These are phyloP conservation scores for Phytophthora syringae DNA, from an alignment of 352 stramenopile genomes.

Conservation along the genomic window DNA sequence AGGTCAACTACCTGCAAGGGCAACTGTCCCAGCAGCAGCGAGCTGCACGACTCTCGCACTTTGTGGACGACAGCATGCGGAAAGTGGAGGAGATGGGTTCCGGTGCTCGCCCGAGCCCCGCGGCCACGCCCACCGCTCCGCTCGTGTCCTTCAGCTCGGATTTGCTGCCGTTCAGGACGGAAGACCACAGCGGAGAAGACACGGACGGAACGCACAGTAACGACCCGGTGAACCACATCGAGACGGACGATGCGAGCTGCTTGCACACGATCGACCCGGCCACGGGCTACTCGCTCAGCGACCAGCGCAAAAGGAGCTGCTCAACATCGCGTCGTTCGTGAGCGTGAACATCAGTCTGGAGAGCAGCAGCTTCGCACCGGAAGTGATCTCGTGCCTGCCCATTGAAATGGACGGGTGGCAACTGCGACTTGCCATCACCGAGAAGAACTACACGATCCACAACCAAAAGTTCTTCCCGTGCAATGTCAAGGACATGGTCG, in stretches of 20 bases:
- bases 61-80: conserved; percentile 71
- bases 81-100: conserved; percentile 87
- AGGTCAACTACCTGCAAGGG: conserved; percentile 55
- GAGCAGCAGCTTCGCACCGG: conserved; percentile 81
- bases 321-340: conserved; percentile 81
- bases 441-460: conserved; percentile 91
- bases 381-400: conserved; percentile 86
- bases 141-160: conserved; percentile 41
- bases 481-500: conserved; percentile 75
- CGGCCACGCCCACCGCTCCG: conserved; percentile 28
- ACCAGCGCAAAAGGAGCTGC: conserved; percentile 67
- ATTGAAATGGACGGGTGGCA: conserved; percentile 91
- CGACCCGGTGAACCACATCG: conserved; percentile 56
- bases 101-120: conserved; percentile 41
- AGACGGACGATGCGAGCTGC: conserved; percentile 60
- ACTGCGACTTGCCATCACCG: conserved; percentile 82
- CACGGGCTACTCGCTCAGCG: conserved; percentile 67
- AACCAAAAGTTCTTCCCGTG: conserved; percentile 90
- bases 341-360: conserved; percentile 84
- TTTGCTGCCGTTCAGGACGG: conserved; percentile 33
- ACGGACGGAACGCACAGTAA: conserved; percentile 48
- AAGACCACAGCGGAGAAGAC: conserved; percentile 57
- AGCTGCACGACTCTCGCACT: conserved; percentile 54
- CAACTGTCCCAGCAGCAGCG: conserved; percentile 52
- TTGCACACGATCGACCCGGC: conserved; percentile 58